A percentile compares a stretch with the other conserved stretches of the same genome.
These are phyloP conservation scores for Cladobotryum protrusum DNA, from an alignment of 2,329 filamentous ascomycete genomes.

Conservation along the genomic window DNA sequence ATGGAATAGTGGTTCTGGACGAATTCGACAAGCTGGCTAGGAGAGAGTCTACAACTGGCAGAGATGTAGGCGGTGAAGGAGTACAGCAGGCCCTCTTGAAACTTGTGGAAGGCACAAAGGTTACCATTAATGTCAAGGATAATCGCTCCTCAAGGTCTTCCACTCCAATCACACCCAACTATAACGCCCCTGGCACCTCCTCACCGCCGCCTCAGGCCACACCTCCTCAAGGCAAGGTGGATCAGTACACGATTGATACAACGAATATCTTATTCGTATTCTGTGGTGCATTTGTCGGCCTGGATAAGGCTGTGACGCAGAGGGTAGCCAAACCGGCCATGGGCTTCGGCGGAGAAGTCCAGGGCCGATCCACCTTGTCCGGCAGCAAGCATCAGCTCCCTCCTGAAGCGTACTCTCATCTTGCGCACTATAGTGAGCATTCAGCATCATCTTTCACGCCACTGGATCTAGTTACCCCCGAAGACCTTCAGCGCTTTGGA, in stretches of 20 bases:
- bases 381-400: slow-evolving; percentile 55
- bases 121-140: slow-evolving; percentile 85
- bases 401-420: slow-evolving; percentile 50
- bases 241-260: slow-evolving; percentile 74
- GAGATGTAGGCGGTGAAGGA: slow-evolving; percentile 92
- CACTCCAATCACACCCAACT: slow-evolving; percentile 48
- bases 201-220: slow-evolving; percentile 40
- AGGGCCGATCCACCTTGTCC: slow-evolving; percentile 45
- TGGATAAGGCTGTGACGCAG: slow-evolving; percentile 81
- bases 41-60: slow-evolving; percentile 77
- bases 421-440: slow-evolving; percentile 46
- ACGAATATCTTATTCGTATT: slow-evolving; percentile 97
- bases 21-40: slow-evolving; percentile 97
- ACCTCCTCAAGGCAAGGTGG: slow-evolving; percentile 46
- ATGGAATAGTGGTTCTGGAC: slow-evolving; percentile 91
- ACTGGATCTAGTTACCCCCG: slow-evolving; percentile 67
- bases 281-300: slow-evolving; percentile 87
- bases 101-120: slow-evolving; percentile 90
- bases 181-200: slow-evolving; percentile 38
- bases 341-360: slow-evolving; percentile 82
- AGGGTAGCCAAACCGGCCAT: slow-evolving; percentile 82
- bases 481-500: slow-evolving; percentile 76
- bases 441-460: slow-evolving; percentile 42
- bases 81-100: slow-evolving; percentile 94
- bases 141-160: slow-evolving; percentile 54